Base-by-base conservation (phyloP, 495 filamentous ascomycete species). In the Saxophila tyrrhenica region DNA sequence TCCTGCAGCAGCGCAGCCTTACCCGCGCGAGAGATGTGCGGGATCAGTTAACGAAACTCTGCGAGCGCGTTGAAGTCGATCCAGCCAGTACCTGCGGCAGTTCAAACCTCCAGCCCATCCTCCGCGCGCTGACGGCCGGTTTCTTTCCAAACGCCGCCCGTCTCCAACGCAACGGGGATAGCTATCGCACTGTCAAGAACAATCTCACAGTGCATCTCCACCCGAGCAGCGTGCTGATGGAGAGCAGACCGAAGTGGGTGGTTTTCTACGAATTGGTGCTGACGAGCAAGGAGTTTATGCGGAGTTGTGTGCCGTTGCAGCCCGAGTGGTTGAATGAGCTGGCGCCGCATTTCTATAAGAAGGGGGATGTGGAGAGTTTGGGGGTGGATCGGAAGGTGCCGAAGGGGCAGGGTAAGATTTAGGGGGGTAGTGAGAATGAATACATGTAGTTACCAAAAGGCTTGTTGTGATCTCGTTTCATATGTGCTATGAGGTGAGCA, bases 91-190 rank as follows among this genome's bases (percentile, higher is more conserved):
- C 78, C 51, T 58, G 56, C 49, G 89, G 87, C 1, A 70, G 83
- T 7, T 73, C 70, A 29, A 87, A 96, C 66, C 66, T 85, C 22
- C 70, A 79, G 10, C 84, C 87, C 0, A 86, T 97, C 52, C 82
- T 87, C 56, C 89, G 94, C 56, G 87, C 94, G 11, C 75, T 98
- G 22, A 91, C 88, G 1, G 78, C 87, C 0, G 92, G 94, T 0
- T 98, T 95, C 76, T 97, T 98, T 74, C 82, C 89, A 3, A 95
- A 98, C 60, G 89, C 92, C 0, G 92, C 94, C 1, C 72, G 89
- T 10, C 65, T 98, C 46, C 85, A 94, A 67, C 76, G 85, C 29
- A 85, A 82, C 3, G 94, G 92, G 11, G 87, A 95, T 57, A 85
- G 80, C 45, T 98, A 97, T 69, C 77, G 90, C n/a, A 96, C 91